Evolutionary conservation across 2,329 filamentous ascomycete genomes (phyloP), one percentile per base, ranked within the genome.

Genomic region (Curvularia eragrostidis): DNA sequence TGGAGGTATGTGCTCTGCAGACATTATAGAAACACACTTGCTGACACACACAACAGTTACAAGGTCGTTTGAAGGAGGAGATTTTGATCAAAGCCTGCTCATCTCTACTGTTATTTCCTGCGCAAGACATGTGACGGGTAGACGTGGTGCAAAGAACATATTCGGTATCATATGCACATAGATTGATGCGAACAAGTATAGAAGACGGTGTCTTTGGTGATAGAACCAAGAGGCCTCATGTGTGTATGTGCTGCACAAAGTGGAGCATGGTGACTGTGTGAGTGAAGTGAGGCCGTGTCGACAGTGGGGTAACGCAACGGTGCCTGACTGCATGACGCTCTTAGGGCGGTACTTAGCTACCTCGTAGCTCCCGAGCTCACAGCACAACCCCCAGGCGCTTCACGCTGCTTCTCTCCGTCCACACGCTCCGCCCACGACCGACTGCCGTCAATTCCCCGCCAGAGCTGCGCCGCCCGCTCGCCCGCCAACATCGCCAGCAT

Each of bases 1-100:
- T 99, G 95, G 95, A 97, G 93, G 83, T 89, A 88, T 77, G 80
- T 73, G 21, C 28, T 26, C 32, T 50, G 9, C 48, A 24, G 10
- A 39, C 18, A 9, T 23, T 9, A 38, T n/a, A 21, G 21, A 12
- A 7, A 38, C 19, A 19, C 13, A 46, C 34, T 15, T 48, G 63
- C 72, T 74, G 58, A 74, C 62, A 36, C 44, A 36, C 44, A 21
- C 39, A 43, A 61, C 58, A 74, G 72, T 58, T 70, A 73, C 66
- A 72, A 69, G 58, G 57, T 74, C 21, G 5, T 61, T 26, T 67
- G 59, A 52, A 34, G 24, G 24, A 48, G n/a, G 18, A 21, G 12
- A 5, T 18, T 2, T 13, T 32, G 43, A 30, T 47, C 9, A 24
- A n/a, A 18, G 28, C 21, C 43, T 3, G 28, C 24, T 32, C 28